These are phyloP conservation scores for Pseudogymnoascus sp. DNA, from an alignment of 2,329 filamentous ascomycete species.

Conservation along the genomic window DNA sequence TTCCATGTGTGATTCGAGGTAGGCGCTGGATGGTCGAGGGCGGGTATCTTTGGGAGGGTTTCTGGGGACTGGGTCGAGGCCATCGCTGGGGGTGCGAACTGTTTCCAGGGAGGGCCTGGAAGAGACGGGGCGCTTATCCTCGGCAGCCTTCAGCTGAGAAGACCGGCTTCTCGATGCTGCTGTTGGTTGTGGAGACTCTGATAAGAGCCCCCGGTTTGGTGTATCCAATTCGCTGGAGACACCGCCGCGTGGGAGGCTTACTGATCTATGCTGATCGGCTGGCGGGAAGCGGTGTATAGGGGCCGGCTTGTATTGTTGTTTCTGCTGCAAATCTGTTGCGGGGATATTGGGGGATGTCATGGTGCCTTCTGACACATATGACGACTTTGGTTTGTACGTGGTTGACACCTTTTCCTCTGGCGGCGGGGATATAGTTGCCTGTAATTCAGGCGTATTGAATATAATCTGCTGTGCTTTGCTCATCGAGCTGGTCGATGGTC, in stretches of 20 bases:
- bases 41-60: slow-evolving; percentile 39
- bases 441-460: slow-evolving; percentile 52
- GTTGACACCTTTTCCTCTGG: slow-evolving; percentile 21
- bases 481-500: slow-evolving; percentile 33
- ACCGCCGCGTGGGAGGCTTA: slow-evolving; percentile 35
- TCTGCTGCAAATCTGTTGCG: slow-evolving; percentile 19
- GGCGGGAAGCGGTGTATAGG: slow-evolving; percentile 22
- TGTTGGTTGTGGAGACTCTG: slow-evolving; percentile 17
- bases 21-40: slow-evolving; percentile 70
- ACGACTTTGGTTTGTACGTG: slow-evolving; percentile 24
- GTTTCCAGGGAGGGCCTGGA: slow-evolving; percentile 64
- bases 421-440: slow-evolving; percentile 37
- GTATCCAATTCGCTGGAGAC: slow-evolving; percentile 15
- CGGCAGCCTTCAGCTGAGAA: slow-evolving; percentile 22
- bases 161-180: slow-evolving; percentile 23
- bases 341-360: slow-evolving; percentile 60
- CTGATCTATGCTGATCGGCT: slow-evolving; percentile 40
- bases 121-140: slow-evolving; percentile 35
- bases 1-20: slow-evolving; percentile 74
- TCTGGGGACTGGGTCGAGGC: slow-evolving; percentile 50
- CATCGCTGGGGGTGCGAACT: slow-evolving; percentile 56
- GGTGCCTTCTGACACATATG: slow-evolving; percentile 64
- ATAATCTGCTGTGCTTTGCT: slow-evolving; percentile 58
- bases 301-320: slow-evolving; percentile 18
- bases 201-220: slow-evolving; percentile 15